phyloP scores from a whole-genome alignment of 2,329 filamentous ascomycete species.

The Sclerotinia glacialis region DNA sequence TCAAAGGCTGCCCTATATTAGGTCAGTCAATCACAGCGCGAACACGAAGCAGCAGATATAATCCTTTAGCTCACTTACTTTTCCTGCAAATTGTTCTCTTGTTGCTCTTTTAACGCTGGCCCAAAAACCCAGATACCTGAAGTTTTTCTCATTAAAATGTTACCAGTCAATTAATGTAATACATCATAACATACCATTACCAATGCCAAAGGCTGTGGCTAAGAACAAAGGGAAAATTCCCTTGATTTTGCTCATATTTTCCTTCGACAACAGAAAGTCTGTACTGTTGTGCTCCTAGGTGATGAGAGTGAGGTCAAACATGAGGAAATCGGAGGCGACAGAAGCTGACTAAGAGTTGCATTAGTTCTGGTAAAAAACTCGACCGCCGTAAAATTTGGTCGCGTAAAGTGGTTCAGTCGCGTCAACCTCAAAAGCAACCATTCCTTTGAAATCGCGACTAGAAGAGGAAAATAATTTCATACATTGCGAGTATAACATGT shows the following conservation, averaged over 20 bases:
- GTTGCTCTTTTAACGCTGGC: conserved; percentile 36
- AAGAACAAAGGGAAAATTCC: conserved; percentile 35
- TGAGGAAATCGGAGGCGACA: not conserved
- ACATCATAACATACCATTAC: conserved; percentile 36
- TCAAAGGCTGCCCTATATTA: conserved; percentile 27
- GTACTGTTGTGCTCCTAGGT: not conserved
- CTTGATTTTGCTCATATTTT: conserved; percentile 35
- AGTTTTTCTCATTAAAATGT: not conserved
- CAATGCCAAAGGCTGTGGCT: conserved; percentile 36
- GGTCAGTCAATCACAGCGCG: conserved; percentile 21
- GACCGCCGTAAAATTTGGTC: conserved; percentile 15
- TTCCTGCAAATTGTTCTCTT: conserved; percentile 28
- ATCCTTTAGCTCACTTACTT: conserved; percentile 23
- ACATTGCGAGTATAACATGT: conserved; percentile 29
- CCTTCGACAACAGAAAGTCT: not conserved
- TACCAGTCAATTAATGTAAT: not conserved
- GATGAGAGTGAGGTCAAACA: not conserved
- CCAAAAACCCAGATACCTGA: conserved; percentile 37
- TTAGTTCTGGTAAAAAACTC: not conserved
- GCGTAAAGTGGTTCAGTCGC: conserved; percentile 22
- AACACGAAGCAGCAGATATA: not conserved
- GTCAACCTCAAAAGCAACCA: conserved; percentile 18
- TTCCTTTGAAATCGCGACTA: conserved; percentile 1
- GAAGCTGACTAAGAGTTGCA: conserved; percentile 8
- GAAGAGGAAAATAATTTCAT: conserved; percentile 1